These are phyloP conservation scores for Lagenidium giganteum DNA, from an alignment of 352 stramenopile species.

Conservation along the genomic window DNA sequence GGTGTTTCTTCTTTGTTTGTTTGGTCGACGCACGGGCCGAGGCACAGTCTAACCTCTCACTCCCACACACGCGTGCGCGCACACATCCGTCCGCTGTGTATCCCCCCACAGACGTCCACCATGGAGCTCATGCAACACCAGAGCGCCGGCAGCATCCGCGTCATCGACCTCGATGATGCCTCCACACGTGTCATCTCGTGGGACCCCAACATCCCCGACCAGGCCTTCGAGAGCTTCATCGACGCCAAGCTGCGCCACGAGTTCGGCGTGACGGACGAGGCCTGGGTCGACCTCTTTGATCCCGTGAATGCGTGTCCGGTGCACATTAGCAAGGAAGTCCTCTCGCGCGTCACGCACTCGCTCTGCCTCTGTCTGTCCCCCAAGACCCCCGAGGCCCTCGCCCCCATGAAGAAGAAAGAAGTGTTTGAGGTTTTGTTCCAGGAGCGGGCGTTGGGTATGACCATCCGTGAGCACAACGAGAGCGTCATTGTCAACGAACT, in stretches of 20 bases:
- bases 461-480: constrained; percentile 79
- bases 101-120: background rate
- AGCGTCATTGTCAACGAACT: constrained; percentile 85
- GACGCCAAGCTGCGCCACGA: constrained; percentile 66
- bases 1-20: constrained; percentile 3
- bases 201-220: constrained; percentile 74
- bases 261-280: constrained; percentile 80
- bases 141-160: constrained; percentile 38
- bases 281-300: constrained; percentile 85
- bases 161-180: constrained; percentile 85
- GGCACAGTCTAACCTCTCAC: too few relatives aligned
- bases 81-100: too few relatives aligned
- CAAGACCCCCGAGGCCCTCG: constrained; percentile 72
- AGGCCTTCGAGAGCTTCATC: constrained; percentile 77
- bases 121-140: constrained; percentile 14
- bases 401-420: constrained; percentile 73
- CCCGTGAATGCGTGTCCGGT: constrained; percentile 76
- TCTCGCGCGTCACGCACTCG: constrained; percentile 35
- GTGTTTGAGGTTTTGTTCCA: constrained; percentile 78
- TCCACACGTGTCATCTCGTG: constrained; percentile 69
- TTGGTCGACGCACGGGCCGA: too few relatives aligned
- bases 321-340: constrained; percentile 74
- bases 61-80: too few relatives aligned
- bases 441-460: constrained; percentile 72
- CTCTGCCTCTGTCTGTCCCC: constrained; percentile 79